Evolutionary conservation across 495 filamentous ascomycete species (phyloP).

Genomic region (Clavariopsis aquatica): DNA sequence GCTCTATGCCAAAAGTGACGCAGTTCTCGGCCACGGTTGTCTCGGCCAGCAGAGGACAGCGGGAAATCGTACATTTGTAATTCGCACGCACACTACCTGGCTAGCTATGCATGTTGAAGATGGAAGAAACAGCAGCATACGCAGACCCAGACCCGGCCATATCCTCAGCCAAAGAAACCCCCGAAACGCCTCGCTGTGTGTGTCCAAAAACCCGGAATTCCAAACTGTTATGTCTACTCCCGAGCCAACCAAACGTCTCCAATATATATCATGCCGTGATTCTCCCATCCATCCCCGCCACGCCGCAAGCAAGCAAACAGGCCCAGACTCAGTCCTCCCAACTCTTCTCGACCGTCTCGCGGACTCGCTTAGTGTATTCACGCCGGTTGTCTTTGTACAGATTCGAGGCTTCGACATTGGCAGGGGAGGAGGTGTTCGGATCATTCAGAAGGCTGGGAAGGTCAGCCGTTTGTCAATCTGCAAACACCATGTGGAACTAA

Average conservation of each 20-base stretch:
- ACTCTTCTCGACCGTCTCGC: conserved; percentile 98
- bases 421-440: conserved; percentile 94
- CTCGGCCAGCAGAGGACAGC: neutral
- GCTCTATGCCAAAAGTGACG: neutral
- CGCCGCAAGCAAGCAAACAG: neutral
- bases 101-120: conserved; percentile 7
- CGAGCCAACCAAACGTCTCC: conserved; percentile 7
- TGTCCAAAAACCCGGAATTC: conserved; percentile 5
- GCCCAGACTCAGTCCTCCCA: conserved; percentile 67
- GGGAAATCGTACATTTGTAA: neutral
- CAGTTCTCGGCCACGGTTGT: neutral
- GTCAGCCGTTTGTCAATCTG: conserved; percentile 6
- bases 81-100: neutral
- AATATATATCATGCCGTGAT: neutral
- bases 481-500: conserved; percentile 40
- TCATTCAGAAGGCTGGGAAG: conserved; percentile 84
- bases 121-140: neutral
- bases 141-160: neutral
- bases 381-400: conserved; percentile 97
- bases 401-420: conserved; percentile 97
- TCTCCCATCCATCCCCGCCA: neutral
- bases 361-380: conserved; percentile 92
- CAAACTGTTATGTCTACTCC: neutral
- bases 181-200: conserved; percentile 31
- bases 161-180: neutral